Evolutionary conservation across 495 filamentous ascomycete genomes (phyloP).

Genomic region (Aspergillus cavernicola): DNA sequence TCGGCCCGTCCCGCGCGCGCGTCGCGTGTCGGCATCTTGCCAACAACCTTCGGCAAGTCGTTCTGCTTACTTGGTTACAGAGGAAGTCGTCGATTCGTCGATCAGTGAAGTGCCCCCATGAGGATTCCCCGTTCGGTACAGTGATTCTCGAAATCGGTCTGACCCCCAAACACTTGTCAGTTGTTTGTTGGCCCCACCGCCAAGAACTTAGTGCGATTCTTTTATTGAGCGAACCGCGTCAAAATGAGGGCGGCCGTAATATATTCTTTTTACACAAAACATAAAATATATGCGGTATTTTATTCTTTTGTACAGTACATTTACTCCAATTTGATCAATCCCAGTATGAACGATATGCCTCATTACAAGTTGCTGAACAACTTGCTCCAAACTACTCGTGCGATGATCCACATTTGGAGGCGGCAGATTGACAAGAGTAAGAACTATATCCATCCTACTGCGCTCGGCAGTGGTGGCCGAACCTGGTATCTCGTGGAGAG

Average conservation of each 20-base stretch:
- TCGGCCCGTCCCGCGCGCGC: too few species aligned
- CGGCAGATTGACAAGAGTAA: neutral
- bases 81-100: too few species aligned
- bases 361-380: slow-evolving; percentile 6
- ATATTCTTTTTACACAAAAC: neutral
- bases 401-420: slow-evolving; percentile 1
- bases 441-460: slow-evolving; percentile 7
- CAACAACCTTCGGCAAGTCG: too few species aligned
- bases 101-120: too few species aligned
- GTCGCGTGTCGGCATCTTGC: too few species aligned
- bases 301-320: slow-evolving; percentile 1
- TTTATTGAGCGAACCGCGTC: neutral
- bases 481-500: neutral
- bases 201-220: neutral
- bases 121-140: too few species aligned
- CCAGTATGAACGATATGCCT: slow-evolving; percentile 1
- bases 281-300: slow-evolving; percentile 3
- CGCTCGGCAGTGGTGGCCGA: slow-evolving; percentile 1
- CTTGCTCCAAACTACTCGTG: neutral
- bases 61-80: too few species aligned
- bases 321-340: neutral
- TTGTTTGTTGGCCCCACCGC: neutral
- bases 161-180: neutral
- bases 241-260: slow-evolving; percentile 1
- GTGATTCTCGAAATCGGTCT: neutral